These are phyloP conservation scores for Diddensiella santjacobensis DNA, from an alignment of 805 yeast species.

Conservation along the genomic window DNA sequence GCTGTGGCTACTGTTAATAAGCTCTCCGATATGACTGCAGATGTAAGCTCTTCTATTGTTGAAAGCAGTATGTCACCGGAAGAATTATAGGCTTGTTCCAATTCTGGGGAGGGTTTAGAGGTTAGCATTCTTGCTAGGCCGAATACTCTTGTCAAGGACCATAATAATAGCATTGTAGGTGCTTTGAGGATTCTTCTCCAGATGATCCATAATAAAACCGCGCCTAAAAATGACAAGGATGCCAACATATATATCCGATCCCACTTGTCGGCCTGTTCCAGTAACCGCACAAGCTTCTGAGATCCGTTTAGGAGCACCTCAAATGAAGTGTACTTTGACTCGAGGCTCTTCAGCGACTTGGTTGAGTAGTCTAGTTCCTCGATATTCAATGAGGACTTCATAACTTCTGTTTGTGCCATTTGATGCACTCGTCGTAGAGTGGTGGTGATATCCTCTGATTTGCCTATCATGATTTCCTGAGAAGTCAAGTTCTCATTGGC, in stretches of 20 bases:
- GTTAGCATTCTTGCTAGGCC: conserved; percentile 5
- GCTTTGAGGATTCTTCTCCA: conserved; percentile 37
- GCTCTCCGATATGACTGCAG: not conserved
- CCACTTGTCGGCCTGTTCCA: conserved; percentile 40
- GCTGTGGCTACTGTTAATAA: not conserved
- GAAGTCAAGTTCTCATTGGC: conserved; percentile 8
- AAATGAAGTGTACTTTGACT: conserved; percentile 35
- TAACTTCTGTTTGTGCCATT: conserved; percentile 38
- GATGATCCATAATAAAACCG: conserved; percentile 35
- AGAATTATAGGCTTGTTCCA: too few relatives aligned
- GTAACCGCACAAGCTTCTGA: conserved; percentile 32
- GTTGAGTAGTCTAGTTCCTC: conserved; percentile 38
- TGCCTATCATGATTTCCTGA: conserved; percentile 24
- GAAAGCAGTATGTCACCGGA: too few relatives aligned
- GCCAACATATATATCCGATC: conserved; percentile 37
- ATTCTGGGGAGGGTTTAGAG: not conserved
- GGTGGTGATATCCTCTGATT: conserved; percentile 26
- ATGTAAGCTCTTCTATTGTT: not conserved
- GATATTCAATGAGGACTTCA: conserved; percentile 35
- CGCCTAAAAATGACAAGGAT: conserved; percentile 35
- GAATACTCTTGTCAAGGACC: conserved; percentile 28
- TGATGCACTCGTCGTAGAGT: conserved; percentile 26
- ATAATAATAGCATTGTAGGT: conserved; percentile 34
- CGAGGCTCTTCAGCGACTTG: conserved; percentile 31
- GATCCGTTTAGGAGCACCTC: conserved; percentile 37